These are phyloP conservation scores for Xylaria telfairii DNA, from an alignment of 495 filamentous ascomycete genomes.

Conservation along the genomic window DNA sequence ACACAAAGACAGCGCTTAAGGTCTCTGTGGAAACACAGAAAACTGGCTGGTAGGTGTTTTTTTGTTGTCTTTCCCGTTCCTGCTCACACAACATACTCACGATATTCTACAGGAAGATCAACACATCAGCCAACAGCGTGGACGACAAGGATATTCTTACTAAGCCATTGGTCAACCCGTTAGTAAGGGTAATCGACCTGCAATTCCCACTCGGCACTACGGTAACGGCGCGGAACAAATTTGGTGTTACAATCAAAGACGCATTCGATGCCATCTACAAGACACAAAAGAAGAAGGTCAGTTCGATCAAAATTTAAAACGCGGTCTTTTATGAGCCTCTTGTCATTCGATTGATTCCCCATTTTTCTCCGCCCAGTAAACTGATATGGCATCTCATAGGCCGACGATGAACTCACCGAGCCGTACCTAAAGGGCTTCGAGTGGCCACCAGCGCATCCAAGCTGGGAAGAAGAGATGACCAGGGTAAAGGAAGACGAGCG, in stretches of 20 bases:
- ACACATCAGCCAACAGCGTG: constrained; percentile 75
- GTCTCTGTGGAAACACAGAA: constrained; percentile 89
- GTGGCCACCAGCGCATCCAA: constrained; percentile 60
- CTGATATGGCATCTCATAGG: constrained; percentile 54
- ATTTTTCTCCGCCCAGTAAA: not conserved
- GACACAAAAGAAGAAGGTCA: constrained; percentile 90
- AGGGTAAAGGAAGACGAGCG: constrained; percentile 25
- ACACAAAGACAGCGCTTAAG: constrained; percentile 72
- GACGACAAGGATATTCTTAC: constrained; percentile 83
- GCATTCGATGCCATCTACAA: constrained; percentile 93
- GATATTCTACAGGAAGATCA: constrained; percentile 73
- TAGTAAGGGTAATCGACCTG: constrained; percentile 91
- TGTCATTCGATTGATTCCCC: not conserved
- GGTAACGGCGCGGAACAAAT: constrained; percentile 86
- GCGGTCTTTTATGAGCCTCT: not conserved
- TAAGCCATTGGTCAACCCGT: constrained; percentile 77
- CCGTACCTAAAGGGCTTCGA: constrained; percentile 91
- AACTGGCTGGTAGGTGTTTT: constrained; percentile 77
- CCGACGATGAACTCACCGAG: constrained; percentile 83
- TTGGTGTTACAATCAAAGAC: constrained; percentile 95
- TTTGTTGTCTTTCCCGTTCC: constrained; percentile 1
- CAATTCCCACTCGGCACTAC: constrained; percentile 86
- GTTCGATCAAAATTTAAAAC: not conserved
- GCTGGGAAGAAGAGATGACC: constrained; percentile 76
- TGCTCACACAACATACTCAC: constrained; percentile 18